Conservation (phyloP, 768 basidiomycete species). For the Grammothele lineata region DNA sequence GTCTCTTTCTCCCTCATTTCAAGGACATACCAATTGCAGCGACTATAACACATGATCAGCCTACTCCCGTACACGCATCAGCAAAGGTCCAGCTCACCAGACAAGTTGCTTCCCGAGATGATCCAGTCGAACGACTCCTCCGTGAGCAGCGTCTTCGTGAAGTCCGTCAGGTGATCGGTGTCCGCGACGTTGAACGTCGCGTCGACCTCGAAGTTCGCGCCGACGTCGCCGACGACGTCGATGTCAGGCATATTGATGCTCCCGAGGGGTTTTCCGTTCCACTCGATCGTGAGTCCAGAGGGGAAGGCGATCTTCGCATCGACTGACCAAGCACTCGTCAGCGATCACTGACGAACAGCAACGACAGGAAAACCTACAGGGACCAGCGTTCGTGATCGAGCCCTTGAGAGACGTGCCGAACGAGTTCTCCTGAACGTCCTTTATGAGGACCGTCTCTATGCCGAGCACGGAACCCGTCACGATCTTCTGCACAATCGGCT, state of each 20-base stretch:
- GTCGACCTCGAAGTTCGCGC: constrained; percentile 51
- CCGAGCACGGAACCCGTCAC: constrained; percentile 54
- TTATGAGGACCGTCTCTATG: constrained; percentile 58
- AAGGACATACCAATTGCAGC: not conserved
- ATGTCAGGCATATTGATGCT: constrained; percentile 58
- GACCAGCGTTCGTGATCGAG: constrained; percentile 64
- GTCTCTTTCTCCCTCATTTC: no score
- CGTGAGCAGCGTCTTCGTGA: constrained; percentile 65
- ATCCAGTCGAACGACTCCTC: constrained; percentile 66
- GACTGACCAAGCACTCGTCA: constrained; percentile 30
- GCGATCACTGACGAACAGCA: constrained; percentile 4
- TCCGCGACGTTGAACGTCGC: constrained; percentile 57
- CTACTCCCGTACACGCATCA: not conserved
- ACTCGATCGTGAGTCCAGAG: constrained; percentile 54
- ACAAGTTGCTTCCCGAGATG: constrained; percentile 60
- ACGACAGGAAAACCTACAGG: constrained; percentile 49
- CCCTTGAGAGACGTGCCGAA: constrained; percentile 59
- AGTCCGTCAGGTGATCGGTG: constrained; percentile 52
- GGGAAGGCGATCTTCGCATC: constrained; percentile 67
- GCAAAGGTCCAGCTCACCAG: constrained; percentile 34
- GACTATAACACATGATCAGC: not conserved
- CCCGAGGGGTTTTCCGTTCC: constrained; percentile 55
- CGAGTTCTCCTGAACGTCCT: constrained; percentile 48
- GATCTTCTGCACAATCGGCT: constrained; percentile 71
- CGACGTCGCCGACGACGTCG: constrained; percentile 55